phyloP scores from a whole-genome alignment of 257 asterid species.

The Ligustrum vulgare region DNA sequence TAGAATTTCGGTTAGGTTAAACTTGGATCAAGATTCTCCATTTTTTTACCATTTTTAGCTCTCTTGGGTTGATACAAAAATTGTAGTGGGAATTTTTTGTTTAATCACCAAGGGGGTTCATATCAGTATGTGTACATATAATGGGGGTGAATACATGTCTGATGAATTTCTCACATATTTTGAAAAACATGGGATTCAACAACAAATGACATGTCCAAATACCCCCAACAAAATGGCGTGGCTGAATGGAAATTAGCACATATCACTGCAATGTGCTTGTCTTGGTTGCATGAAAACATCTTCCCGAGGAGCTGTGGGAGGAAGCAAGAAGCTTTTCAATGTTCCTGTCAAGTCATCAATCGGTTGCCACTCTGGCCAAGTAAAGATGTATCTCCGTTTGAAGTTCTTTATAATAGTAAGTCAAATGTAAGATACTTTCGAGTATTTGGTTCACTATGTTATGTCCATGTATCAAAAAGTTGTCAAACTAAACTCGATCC shows the following conservation, averaged over 20 bases:
- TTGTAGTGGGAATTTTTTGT: no score
- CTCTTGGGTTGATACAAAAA: no score
- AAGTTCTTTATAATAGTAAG: neutral
- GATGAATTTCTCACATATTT: conserved; percentile 8
- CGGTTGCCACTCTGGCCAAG: neutral
- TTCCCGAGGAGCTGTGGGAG: neutral
- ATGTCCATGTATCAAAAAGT: no score
- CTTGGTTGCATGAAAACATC: no score
- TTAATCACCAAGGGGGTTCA: no score
- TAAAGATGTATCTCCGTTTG: neutral
- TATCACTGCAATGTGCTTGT: no score
- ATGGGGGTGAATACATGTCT: conserved; percentile 6
- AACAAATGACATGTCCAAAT: conserved; percentile 21
- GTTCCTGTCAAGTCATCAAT: neutral
- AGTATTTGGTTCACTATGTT: neutral
- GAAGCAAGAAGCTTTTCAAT: neutral
- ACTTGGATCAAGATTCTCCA: no score
- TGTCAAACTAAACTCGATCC: neutral
- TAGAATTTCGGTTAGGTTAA: no score
- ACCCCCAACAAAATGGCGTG: neutral
- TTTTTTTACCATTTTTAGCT: no score
- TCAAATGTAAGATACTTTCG: neutral
- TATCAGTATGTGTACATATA: neutral
- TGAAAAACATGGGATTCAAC: neutral
- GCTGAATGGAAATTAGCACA: no score